Base-by-base conservation (phyloP, 2,329 filamentous ascomycete species). In the Fusarium nisikadoi region DNA sequence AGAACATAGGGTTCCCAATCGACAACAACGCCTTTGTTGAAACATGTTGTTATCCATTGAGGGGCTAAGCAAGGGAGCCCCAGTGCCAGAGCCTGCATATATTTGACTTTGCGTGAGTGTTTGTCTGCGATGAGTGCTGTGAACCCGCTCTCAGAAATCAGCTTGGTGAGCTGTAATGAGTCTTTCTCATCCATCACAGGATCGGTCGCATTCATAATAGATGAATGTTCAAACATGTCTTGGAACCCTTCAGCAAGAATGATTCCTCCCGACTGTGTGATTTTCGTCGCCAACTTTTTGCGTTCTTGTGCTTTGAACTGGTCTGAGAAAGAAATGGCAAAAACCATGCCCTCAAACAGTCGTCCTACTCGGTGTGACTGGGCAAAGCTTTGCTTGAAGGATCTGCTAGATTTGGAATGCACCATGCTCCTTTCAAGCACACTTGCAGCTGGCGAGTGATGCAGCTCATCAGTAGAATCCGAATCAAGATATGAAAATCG, bases 81-180 rank as follows among this genome's bases (percentile, higher is more conserved):
- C 2, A 99, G 88, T 0, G 96, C 95, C 5, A 99, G 88, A 0
- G 96, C 96, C 82, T 98, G 95, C 86, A 98, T 93, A 80, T 96
- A 98, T 79, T 98, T 99, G 54, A 91, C 89, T 70, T 94, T 94
- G 50, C 95, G 90, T 11, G 93, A 96, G 79, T 97, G 93, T 8
- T 90, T 89, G 77, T 98, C 94, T 0, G 95, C 92, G 66, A 99
- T 93, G 19, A 98, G 84, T 8, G 94, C 95, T 0, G 93, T 90
- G 78, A 99, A 98, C 1, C 93, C 92, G 2, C 91, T 84, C 4
- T 86, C 82, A 39, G 83, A 77, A 27, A 88, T 87, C 27, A 84
- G 80, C 16, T 84, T 72, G 4, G 84, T 89, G 2, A 97, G 85
- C 2, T 80, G 83, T 23, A 96, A 57, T 19, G 59, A 70, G 29